Evolutionary conservation across 768 basidiomycete genomes (phyloP).

Genomic region (Agaricus bisporus): DNA sequence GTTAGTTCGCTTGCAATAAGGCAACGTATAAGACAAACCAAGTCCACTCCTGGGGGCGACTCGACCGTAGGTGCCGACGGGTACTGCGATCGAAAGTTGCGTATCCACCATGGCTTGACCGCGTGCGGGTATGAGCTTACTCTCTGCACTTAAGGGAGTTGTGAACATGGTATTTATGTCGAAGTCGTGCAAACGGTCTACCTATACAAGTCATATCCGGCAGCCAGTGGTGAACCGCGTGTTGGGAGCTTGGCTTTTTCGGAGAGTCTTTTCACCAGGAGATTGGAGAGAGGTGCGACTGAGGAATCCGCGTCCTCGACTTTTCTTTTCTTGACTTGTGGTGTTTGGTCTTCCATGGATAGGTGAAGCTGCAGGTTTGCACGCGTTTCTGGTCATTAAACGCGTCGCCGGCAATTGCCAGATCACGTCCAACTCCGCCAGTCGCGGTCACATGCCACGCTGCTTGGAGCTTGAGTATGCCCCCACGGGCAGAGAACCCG

Average conservation of each 20-base stretch:
- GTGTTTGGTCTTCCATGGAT: conserved; percentile 18
- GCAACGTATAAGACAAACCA: conserved; percentile 44
- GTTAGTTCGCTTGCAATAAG: neutral
- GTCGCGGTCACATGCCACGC: conserved; percentile 15
- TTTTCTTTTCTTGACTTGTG: conserved; percentile 54
- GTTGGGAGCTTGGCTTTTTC: conserved; percentile 81
- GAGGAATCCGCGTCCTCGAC: conserved; percentile 33
- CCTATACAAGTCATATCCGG: conserved; percentile 96
- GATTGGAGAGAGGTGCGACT: conserved; percentile 35
- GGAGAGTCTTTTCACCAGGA: conserved; percentile 83
- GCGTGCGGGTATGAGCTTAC: conserved; percentile 75
- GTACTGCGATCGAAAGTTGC: conserved; percentile 90
- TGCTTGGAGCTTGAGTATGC: neutral
- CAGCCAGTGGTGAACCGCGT: conserved; percentile 78
- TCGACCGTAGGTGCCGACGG: conserved; percentile 90
- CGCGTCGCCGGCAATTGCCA: conserved; percentile 32
- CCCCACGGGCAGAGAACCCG: conserved; percentile 10
- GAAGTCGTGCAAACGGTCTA: conserved; percentile 22
- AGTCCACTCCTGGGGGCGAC: conserved; percentile 94
- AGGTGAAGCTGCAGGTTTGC: neutral
- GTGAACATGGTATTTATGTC: conserved; percentile 2
- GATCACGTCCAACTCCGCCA: conserved; percentile 28
- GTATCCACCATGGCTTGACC: conserved; percentile 92
- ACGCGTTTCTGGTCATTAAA: conserved; percentile 14
- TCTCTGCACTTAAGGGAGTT: conserved; percentile 60